Conservation (phyloP, 2,329 filamentous ascomycete genomes). For the Corinectria fuckeliana region DNA sequence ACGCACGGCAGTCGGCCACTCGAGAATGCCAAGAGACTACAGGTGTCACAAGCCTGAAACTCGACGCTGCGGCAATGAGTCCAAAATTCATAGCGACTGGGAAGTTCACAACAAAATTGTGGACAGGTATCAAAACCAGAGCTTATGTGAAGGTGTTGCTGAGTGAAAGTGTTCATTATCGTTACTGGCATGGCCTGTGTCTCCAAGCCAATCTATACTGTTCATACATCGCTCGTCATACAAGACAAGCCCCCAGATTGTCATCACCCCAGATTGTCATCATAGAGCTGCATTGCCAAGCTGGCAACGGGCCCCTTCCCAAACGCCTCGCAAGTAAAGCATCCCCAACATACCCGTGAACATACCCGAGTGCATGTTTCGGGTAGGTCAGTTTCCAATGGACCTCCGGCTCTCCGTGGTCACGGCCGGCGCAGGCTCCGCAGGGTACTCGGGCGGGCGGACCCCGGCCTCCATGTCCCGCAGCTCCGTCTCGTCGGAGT, state of each 20-base stretch:
- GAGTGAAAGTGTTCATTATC: background rate
- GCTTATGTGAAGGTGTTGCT: too few species aligned
- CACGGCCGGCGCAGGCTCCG: constrained; percentile 34
- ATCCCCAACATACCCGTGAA: too few species aligned
- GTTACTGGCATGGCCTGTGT: background rate
- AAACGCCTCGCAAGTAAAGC: constrained; percentile 1
- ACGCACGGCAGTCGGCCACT: background rate
- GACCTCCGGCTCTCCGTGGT: constrained; percentile 28
- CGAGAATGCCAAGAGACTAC: background rate
- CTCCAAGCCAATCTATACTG: background rate
- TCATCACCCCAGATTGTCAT: background rate
- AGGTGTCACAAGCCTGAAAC: background rate
- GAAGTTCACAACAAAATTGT: too few species aligned
- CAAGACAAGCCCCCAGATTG: background rate
- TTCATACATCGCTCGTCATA: background rate
- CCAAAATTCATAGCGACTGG: too few species aligned
- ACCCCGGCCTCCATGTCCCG: constrained; percentile 37
- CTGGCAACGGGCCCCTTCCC: background rate
- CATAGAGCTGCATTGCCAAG: background rate
- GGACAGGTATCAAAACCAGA: too few species aligned
- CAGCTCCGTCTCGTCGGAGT: constrained; percentile 27
- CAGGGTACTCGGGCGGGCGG: constrained; percentile 40
- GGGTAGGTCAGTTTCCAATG: background rate
- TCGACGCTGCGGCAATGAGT: background rate
- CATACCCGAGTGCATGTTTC: too few species aligned